A percentile compares a stretch with the other conserved stretches of the same genome.
These are phyloP conservation scores for Hibiscus trionum DNA, from an alignment of 345 rosid genomes.

Conservation along the genomic window DNA sequence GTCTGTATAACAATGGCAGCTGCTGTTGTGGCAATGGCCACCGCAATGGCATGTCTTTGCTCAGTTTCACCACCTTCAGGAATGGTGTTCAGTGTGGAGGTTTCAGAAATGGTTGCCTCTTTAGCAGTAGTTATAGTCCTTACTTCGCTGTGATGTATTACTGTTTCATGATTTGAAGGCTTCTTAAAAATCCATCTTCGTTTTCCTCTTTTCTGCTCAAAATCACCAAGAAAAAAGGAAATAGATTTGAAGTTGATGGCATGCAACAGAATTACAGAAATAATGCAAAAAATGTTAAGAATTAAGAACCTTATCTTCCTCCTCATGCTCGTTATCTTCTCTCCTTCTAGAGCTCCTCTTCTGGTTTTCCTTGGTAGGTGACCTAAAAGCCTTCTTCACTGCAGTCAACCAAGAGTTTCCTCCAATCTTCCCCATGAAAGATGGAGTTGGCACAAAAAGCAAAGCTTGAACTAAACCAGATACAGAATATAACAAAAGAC, in stretches of 20 bases:
- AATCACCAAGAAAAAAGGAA: background rate
- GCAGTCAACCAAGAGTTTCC: constrained; percentile 71
- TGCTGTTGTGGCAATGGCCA: constrained; percentile 45
- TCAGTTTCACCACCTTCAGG: constrained; percentile 15
- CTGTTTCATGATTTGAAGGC: constrained; percentile 30
- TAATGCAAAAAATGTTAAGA: background rate
- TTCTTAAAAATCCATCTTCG: constrained; percentile 63
- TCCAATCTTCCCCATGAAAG: constrained; percentile 45
- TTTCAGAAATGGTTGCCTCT: background rate
- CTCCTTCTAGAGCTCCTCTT: constrained; percentile 40
- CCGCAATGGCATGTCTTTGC: constrained; percentile 40
- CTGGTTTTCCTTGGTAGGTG: constrained; percentile 38
- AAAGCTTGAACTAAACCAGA: background rate
- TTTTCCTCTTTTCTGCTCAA: constrained; percentile 60
- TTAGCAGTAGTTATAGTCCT: constrained; percentile 15
- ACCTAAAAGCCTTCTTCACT: constrained; percentile 62
- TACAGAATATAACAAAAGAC: background rate
- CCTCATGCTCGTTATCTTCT: constrained; percentile 42
- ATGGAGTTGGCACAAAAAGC: background rate
- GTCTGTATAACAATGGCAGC: constrained; percentile 67
- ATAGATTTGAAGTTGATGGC: background rate
- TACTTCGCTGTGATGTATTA: constrained; percentile 24
- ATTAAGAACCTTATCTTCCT: constrained; percentile 38
- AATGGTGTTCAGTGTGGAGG: background rate
- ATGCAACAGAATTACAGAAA: background rate